These are phyloP conservation scores for Diaporthe humulicola DNA, from an alignment of 2,329 filamentous ascomycete genomes.

Conservation along the genomic window DNA sequence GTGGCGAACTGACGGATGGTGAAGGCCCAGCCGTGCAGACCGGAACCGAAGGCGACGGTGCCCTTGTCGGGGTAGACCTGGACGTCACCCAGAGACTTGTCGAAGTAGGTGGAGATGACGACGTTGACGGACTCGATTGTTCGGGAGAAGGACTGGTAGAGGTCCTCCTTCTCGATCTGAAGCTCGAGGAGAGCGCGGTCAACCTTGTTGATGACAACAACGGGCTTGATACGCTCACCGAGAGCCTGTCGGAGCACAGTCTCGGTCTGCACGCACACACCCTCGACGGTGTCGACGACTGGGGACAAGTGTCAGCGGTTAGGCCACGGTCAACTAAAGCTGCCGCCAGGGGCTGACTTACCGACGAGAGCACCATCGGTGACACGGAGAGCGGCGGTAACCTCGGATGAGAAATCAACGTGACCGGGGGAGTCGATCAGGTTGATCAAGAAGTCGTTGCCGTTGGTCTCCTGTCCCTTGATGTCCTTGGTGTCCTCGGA, in stretches of 20 bases:
- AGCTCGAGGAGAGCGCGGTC: constrained; percentile 99
- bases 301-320: neutral
- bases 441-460: constrained; percentile 99
- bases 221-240: constrained; percentile 99
- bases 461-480: constrained; percentile 85
- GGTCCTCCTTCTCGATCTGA: constrained; percentile 97
- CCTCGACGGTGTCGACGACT: constrained; percentile 99
- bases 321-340: too few relatives aligned
- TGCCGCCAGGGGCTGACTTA: neutral
- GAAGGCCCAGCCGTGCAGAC: constrained; percentile 99
- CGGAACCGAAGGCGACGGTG: constrained; percentile 98
- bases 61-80: constrained; percentile 99
- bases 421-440: constrained; percentile 99
- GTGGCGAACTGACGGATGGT: constrained; percentile 97
- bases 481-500: constrained; percentile 96
- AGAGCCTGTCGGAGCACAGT: constrained; percentile 99
- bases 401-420: constrained; percentile 99
- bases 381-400: constrained; percentile 99
- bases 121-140: constrained; percentile 99
- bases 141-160: constrained; percentile 99
- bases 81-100: constrained; percentile 96
- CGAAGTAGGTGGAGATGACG: constrained; percentile 98
- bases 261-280: constrained; percentile 99
- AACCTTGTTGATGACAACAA: constrained; percentile 99
- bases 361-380: constrained; percentile 96